Evolutionary conservation across 192 early-diverging fungal genomes (phyloP).

Genomic region (Coemansia erecta): DNA sequence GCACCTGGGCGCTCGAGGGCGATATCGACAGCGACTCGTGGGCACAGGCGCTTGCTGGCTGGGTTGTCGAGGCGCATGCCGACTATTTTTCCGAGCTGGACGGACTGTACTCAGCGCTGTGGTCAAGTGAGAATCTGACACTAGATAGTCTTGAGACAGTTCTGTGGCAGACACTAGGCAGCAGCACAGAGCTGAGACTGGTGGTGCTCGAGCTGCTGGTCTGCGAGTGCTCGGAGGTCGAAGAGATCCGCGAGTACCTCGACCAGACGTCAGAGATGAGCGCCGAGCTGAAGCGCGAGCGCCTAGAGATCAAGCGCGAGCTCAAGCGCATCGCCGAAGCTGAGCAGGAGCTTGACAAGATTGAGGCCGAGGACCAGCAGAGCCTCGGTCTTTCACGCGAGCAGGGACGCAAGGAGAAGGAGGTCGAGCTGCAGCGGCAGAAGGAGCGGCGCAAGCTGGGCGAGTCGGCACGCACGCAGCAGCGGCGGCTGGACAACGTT

Average conservation of each 20-base stretch:
- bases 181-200: conserved; percentile 55
- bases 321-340: conserved; percentile 54
- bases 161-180: conserved; percentile 30
- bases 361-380: conserved; percentile 12
- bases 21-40: conserved; percentile 17
- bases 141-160: not conserved
- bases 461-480: conserved; percentile 36
- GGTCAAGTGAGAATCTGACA: conserved; percentile 11
- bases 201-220: conserved; percentile 64
- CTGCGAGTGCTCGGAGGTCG: conserved; percentile 58
- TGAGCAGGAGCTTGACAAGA: conserved; percentile 49
- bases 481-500: conserved; percentile 55
- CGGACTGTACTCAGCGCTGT: conserved; percentile 41
- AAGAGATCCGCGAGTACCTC: conserved; percentile 62
- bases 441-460: conserved; percentile 48
- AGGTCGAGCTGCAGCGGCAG: conserved; percentile 38
- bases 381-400: conserved; percentile 17
- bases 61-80: conserved; percentile 35
- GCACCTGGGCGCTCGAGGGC: conserved; percentile 18
- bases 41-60: conserved; percentile 33
- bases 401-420: conserved; percentile 34
- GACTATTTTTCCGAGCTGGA: conserved; percentile 30
- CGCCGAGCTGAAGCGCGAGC: conserved; percentile 71
- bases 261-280: conserved; percentile 71
- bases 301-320: conserved; percentile 67